Evolutionary conservation across 495 filamentous ascomycete species (phyloP), one percentile per base, ranked within the genome.

Genomic region (Xylaria longipes): DNA sequence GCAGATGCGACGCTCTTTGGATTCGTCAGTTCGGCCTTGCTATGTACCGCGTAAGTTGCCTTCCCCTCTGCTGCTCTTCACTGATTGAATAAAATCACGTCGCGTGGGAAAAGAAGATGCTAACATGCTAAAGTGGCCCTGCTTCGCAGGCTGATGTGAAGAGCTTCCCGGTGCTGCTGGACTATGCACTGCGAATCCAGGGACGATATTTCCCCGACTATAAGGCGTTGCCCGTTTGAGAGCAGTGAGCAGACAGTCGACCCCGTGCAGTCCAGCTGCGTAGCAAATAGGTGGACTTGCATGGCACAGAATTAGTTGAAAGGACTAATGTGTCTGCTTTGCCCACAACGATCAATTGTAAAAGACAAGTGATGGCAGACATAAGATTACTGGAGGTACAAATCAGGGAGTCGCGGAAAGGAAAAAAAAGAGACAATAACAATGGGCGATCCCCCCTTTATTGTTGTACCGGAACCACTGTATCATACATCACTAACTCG

Each of bases 171-270:
- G 78, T 80, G 0, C 65, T 91, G 29, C 29, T 87, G 57, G 87
- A 90, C 0, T 92, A 91, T 77, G 89, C 87, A 8, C 57, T 67
- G 12, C 79, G 86, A 48, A 89, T 92, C 37, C 89, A 91, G 74
- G 77, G 85, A 29, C 62, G 68, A 0, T 91, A 87, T 72, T 91
- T 91, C 67, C 82, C 86, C 0, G 89, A 91, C 62, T 92, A 91
- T 78, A 77, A 80, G 68, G 72, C 73, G 63, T 71, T 72, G 60
- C 46, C 64, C 1, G 52, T 12, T 14, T 73, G 39, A 77, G 33
- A 60, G 43, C 12, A 22, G 12, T 14, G 43, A 65, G 20, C 11
- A 65, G 8, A 22, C 27, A 17, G 7, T 2, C 8, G 6, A 15
- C 8, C 20, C 11, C 7, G 9, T 25, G 11, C 6, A 22, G 8